These are phyloP conservation scores for Taiozyma sp. DNA, from an alignment of 1,139 yeast species.

Conservation along the genomic window DNA sequence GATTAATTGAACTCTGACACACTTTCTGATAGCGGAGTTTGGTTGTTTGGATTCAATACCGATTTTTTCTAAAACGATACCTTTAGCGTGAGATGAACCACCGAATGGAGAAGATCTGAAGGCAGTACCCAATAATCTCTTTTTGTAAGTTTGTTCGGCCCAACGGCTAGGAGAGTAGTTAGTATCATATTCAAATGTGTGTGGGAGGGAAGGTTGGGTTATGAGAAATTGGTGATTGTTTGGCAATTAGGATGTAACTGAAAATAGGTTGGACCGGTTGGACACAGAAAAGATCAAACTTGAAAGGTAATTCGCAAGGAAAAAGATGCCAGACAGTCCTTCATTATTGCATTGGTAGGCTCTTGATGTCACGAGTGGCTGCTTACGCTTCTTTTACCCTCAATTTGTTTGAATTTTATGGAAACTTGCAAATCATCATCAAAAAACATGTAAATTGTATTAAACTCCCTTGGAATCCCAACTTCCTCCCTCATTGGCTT, in stretches of 20 bases:
- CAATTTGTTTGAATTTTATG: no score
- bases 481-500: neutral
- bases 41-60: slow-evolving; percentile 99
- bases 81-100: slow-evolving; percentile 99
- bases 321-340: neutral
- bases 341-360: neutral
- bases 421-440: neutral
- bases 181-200: slow-evolving; percentile 7
- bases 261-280: no score
- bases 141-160: slow-evolving; percentile 98
- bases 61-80: slow-evolving; percentile 98
- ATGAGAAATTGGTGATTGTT: no score
- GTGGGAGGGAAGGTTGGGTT: neutral
- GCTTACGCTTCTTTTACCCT: neutral
- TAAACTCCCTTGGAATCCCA: neutral
- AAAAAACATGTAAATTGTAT: neutral
- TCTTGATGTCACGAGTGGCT: neutral
- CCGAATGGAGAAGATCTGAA: slow-evolving; percentile 99
- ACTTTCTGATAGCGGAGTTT: slow-evolving; percentile 99
- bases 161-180: slow-evolving; percentile 59
- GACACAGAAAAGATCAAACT: no score
- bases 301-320: no score
- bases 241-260: no score
- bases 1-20: slow-evolving; percentile 99
- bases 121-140: slow-evolving; percentile 99